Base-by-base conservation (phyloP, 371 early-diverging fungal species). In the Zancudomyces culisetae region DNA sequence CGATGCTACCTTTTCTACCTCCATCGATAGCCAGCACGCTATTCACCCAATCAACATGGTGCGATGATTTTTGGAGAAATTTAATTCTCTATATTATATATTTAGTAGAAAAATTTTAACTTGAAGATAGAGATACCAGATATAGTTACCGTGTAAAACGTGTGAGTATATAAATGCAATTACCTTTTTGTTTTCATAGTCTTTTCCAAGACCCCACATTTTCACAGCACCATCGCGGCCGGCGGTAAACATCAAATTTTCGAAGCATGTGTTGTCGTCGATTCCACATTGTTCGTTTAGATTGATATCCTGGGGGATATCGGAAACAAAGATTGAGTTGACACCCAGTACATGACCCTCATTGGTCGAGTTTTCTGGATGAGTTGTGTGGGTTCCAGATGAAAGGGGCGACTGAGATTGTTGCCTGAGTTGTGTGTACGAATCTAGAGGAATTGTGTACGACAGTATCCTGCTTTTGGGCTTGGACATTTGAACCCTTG, bases 1-100 rank as follows among this genome's bases (percentile, higher is more conserved):
- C n/a, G n/a, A n/a, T n/a, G n/a, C n/a, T n/a, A n/a, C n/a, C n/a
- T n/a, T n/a, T n/a, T n/a, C n/a, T n/a, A n/a, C n/a, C n/a, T n/a
- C n/a, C n/a, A n/a, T n/a, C n/a, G n/a, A 80, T 81, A 4, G 89
- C 72, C 2, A 81, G 76, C 48, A 96, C 75, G 56, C 89, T 92
- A 61, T 92, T 94, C 10, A 96, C 85, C 97, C 97, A 96, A 64
- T 94, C 94, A 4, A 83, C 79, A 59, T 96, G 97, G 57, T 84
- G 78, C 60, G n/a, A n/a, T n/a, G n/a, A n/a, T n/a, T n/a, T n/a
- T n/a, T n/a, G n/a, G n/a, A n/a, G n/a, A n/a, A n/a, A n/a, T n/a
- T n/a, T n/a, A n/a, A n/a, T n/a, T n/a, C n/a, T n/a, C n/a, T n/a
- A n/a, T n/a, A n/a, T n/a, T n/a, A n/a, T n/a, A n/a, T n/a, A n/a